Evolutionary conservation across 768 basidiomycete species (phyloP), one percentile per base, ranked within the genome.

Genomic region (Russula abietina): DNA sequence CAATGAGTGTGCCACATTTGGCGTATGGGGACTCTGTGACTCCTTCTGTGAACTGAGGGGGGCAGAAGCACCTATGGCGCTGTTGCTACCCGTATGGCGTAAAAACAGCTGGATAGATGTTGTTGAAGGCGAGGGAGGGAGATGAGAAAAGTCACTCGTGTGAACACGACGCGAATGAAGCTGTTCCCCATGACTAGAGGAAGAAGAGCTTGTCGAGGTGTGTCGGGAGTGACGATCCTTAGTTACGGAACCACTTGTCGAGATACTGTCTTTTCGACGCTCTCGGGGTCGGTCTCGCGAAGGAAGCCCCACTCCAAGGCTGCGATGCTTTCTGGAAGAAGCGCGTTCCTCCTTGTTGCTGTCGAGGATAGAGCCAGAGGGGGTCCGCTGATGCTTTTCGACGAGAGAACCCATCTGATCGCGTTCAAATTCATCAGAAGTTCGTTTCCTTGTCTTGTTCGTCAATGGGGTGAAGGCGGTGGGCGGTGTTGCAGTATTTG

Each of bases 121-220:
- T n/a, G 91, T 85, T 2, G 93, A 92, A 22, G 93, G 93, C 16
- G 93, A 94, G 16, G 94, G 91, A 14, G 93, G 93, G 4, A 96
- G 79, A 70, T 91, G 91, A 0, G 93, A 92, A 73, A 91, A 93
- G 73, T 94, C 93, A 8, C 80, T 86, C 54, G 83, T 79, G 59
- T 84, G 84, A 43, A 81, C 81, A 41, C 89, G 86, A 22, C 89
- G 83, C 49, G 82, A 71, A 67, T 73, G 71, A 61, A 75, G 71
- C 53, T 68, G 73, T 59, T 86, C 84, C 61, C 74, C 78, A 58
- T 78, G 79, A 70, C 78, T 86, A 45, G 85, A 86, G 26, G 81
- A 84, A 17, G 82, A 87, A 51, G 86, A 88, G 55, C 87, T 82
- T 0, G 82, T 79, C 19, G 90, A 91, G 26, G 81, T 74, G 65